Evolutionary conservation across 176 grass and related monocot species (phyloP).

Genomic region (Cenchrus americanus): DNA sequence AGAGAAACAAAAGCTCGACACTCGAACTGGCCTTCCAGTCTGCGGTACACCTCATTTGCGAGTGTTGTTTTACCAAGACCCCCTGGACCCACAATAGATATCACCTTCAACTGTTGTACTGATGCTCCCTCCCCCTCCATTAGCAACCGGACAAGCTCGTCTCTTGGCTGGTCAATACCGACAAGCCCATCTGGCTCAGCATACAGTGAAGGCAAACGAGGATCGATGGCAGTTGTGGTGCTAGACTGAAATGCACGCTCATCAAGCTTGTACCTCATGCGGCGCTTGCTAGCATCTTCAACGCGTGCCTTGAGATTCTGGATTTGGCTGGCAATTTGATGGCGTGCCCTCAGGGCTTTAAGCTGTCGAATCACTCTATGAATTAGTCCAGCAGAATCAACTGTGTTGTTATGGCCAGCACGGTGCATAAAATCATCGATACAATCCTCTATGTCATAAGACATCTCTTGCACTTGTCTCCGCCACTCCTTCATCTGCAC

Average conservation of each 20-base stretch:
- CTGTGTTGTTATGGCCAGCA: not conserved
- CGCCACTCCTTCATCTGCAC: slow-evolving; percentile 32
- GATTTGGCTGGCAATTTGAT: slow-evolving; percentile 1
- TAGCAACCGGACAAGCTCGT: not conserved
- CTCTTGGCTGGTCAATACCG: not conserved
- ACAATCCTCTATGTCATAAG: slow-evolving; percentile 38
- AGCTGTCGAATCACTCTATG: not conserved
- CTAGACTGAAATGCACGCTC: not conserved
- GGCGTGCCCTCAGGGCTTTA: not conserved
- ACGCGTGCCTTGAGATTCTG: slow-evolving; percentile 13
- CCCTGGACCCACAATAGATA: slow-evolving; percentile 31
- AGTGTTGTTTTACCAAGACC: slow-evolving; percentile 41
- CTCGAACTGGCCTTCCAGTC: slow-evolving; percentile 2
- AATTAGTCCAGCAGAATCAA: not conserved
- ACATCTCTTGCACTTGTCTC: slow-evolving; percentile 25
- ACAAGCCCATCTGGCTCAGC: slow-evolving; percentile 21
- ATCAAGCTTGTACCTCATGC: slow-evolving; percentile 32
- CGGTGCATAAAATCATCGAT: slow-evolving; percentile 4
- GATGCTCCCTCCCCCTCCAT: not conserved
- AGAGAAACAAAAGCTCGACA: slow-evolving; percentile 39
- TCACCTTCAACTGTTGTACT: slow-evolving; percentile 20
- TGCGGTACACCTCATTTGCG: slow-evolving; percentile 22
- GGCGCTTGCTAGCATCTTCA: slow-evolving; percentile 27
- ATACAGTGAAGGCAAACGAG: slow-evolving; percentile 17
- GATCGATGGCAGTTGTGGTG: not conserved